A percentile compares a stretch with the other conserved stretches of the same genome.
Conservation (phyloP, 192 early-diverging fungal genomes). For the Entophlyctis luteolus region DNA sequence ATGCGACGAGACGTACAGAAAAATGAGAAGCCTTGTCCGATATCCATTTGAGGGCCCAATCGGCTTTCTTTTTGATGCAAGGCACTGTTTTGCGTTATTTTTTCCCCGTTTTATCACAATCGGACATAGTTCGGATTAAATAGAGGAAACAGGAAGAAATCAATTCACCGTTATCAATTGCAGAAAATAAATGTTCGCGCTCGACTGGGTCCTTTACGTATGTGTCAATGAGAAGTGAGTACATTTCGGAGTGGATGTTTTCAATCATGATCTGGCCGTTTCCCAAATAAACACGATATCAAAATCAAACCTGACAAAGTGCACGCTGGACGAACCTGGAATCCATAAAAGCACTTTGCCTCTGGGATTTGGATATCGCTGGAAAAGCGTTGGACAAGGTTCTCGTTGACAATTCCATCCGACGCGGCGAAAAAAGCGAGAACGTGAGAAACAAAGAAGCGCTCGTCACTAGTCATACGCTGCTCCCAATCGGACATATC, state of each 20-base stretch:
- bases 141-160: neutral
- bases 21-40: conserved; percentile 72
- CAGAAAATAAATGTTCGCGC: conserved; percentile 83
- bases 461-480: conserved; percentile 80
- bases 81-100: conserved; percentile 57
- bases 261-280: conserved; percentile 92
- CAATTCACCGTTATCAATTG: conserved; percentile 86
- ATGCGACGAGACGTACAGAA: conserved; percentile 88
- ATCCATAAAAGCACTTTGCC: conserved; percentile 91
- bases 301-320: too few species aligned
- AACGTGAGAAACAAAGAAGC: conserved; percentile 86
- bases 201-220: conserved; percentile 86
- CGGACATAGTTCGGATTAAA: neutral
- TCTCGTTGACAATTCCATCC: conserved; percentile 96
- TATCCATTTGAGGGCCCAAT: conserved; percentile 97
- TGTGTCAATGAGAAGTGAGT: conserved; percentile 90
- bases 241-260: conserved; percentile 94
- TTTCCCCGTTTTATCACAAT: neutral
- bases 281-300: too few species aligned
- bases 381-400: conserved; percentile 83
- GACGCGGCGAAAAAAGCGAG: conserved; percentile 94
- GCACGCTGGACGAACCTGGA: conserved; percentile 74
- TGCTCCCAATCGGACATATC: conserved; percentile 87
- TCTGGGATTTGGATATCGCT: conserved; percentile 92
- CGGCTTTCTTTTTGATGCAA: conserved; percentile 92